A percentile compares a stretch with the other conserved stretches of the same genome.
Evolutionary conservation across 345 rosid genomes (phyloP).

Genomic region (Ailanthus altissimus): DNA sequence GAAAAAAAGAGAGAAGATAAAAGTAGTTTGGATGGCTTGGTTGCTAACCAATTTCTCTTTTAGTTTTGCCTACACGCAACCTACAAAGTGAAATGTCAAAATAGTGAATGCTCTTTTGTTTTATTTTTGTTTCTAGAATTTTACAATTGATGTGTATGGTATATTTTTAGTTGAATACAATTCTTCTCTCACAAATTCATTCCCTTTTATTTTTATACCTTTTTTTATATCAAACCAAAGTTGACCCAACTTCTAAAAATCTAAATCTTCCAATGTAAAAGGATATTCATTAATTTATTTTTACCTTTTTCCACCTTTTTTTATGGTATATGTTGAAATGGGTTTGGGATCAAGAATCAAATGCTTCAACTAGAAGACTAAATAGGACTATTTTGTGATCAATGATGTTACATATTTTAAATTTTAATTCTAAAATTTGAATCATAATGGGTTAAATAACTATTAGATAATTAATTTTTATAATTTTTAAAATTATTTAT

Average conservation of each 20-base stretch:
- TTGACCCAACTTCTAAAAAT: constrained; percentile 15
- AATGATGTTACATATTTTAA: no score
- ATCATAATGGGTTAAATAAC: no score
- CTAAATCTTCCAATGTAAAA: neutral
- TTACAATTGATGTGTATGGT: neutral
- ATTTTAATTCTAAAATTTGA: no score
- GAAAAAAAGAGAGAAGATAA: constrained; percentile 3
- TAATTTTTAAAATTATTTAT: no score
- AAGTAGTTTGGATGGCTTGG: constrained; percentile 35
- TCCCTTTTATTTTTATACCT: neutral
- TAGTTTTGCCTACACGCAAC: constrained; percentile 54
- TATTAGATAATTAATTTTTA: no score
- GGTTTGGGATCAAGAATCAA: neutral
- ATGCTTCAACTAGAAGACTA: constrained; percentile 2
- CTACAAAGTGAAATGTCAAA: constrained; percentile 34
- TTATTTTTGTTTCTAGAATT: neutral
- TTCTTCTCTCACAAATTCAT: no score
- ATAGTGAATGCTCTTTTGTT: neutral
- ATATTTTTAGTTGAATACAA: neutral
- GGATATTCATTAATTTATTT: neutral
- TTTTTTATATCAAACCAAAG: neutral
- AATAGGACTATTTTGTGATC: no score
- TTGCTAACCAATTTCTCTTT: constrained; percentile 38
- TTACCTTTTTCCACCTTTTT: neutral
- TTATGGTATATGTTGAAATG: neutral